Evolutionary conservation across 306 rosid species (phyloP), one percentile per base, ranked within the genome.

Genomic region (Canavalia gladiata): DNA sequence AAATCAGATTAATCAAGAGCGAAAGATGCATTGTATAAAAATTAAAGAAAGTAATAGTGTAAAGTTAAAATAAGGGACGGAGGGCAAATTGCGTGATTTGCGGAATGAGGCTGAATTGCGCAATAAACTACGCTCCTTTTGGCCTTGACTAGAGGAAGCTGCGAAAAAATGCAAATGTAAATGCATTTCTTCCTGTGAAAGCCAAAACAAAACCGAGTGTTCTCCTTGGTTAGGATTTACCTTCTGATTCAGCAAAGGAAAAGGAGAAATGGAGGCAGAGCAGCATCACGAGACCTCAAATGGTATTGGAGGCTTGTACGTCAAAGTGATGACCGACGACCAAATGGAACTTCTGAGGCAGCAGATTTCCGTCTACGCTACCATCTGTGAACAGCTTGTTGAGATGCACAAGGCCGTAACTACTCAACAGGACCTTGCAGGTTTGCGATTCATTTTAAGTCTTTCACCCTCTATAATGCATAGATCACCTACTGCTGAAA

Each of bases 251-350:
- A 5, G 69, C 47, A 65, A 18, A 25, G n/a, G 33, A 6, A 6
- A 18, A 42, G 0, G 8, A 46, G 57, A 46, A 69, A 79, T 84
- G 88, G 89, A 84, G 3, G 41, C 54, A 73, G 87, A 84, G n/a
- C 77, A 74, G 5, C 60, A 31, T 6, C 8, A 50, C 1, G 70
- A 75, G 25, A 45, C 3, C 25, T 1, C 72, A 0, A 80, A 39
- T 52, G 83, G 65, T 0, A 72, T 67, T 2, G 88, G 81, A 66
- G 79, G 84, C 12, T 66, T 90, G 45, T 83, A 46, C 39, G 85
- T 88, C 8, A 91, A 89, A 52, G 97, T 93, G 33, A 90, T 93
- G 97, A 91, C 92, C 0, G 97, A 93, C 30, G 97, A 91, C 37
- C 94, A 93, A 86, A 72, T 91, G 88, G 94, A 93, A 73, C 75